Conservation (phyloP, 176 grass and related monocot genomes). For the Tuctoria greenei region DNA sequence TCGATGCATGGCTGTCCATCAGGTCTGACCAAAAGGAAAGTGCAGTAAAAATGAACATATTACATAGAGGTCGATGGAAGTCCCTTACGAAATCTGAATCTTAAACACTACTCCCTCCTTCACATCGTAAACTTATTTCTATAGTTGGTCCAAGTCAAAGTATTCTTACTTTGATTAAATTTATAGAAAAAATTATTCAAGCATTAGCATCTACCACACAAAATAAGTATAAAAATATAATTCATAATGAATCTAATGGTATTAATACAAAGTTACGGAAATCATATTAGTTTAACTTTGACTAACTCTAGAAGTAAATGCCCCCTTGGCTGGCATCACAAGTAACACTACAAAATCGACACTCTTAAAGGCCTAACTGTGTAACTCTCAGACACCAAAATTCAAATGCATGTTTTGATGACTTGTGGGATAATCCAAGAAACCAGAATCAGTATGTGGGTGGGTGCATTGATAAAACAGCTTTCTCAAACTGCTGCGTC, state of each 20-base stretch:
- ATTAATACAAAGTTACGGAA: no score
- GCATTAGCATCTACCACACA: no score
- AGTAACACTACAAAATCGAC: background rate
- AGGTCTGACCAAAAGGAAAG: slow-evolving; percentile 49
- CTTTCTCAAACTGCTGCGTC: background rate
- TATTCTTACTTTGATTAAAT: background rate
- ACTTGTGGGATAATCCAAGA: background rate
- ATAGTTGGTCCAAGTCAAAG: no score
- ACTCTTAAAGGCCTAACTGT: background rate
- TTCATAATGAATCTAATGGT: no score
- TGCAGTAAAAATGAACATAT: background rate
- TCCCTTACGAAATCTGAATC: background rate
- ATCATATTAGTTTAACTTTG: no score
- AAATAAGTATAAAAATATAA: no score
- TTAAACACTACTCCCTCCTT: background rate
- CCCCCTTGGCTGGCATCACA: background rate
- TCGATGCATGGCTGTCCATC: slow-evolving; percentile 77
- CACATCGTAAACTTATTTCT: no score
- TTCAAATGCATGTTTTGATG: slow-evolving; percentile 1
- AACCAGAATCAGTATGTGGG: background rate
- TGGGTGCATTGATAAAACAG: background rate
- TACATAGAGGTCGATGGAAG: background rate
- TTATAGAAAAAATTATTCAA: background rate
- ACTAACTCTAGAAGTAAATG: no score
- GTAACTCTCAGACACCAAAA: background rate